These are phyloP conservation scores for Yamadazyma nakazawae DNA, from an alignment of 805 yeast species.

Conservation along the genomic window DNA sequence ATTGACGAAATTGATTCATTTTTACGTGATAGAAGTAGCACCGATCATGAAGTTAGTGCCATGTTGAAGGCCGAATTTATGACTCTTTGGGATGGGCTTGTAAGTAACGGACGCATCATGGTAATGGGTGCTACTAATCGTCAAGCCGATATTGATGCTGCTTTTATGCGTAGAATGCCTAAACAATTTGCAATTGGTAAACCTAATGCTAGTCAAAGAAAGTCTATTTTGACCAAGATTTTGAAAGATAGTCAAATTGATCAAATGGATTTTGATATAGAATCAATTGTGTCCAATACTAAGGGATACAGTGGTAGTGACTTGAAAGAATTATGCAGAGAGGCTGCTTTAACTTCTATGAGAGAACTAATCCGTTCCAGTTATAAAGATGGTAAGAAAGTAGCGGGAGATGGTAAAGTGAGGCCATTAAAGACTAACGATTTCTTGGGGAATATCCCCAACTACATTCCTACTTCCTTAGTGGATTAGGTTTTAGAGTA, in stretches of 20 bases:
- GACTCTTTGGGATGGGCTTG: slow-evolving; percentile 95
- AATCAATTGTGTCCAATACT: slow-evolving; percentile 58
- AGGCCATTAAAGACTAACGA: slow-evolving; percentile 66
- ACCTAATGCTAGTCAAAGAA: slow-evolving; percentile 68
- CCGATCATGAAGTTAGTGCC: slow-evolving; percentile 94
- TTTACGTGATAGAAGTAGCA: slow-evolving; percentile 75
- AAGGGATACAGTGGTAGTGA: slow-evolving; percentile 82
- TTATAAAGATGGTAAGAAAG: slow-evolving; percentile 36
- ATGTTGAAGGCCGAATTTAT: slow-evolving; percentile 93
- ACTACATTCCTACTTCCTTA: slow-evolving; percentile 16
- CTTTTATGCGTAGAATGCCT: slow-evolving; percentile 90
- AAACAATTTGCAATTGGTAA: slow-evolving; percentile 76
- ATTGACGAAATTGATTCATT: slow-evolving; percentile 97
- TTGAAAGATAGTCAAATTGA: slow-evolving; percentile 65
- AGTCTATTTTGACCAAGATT: slow-evolving; percentile 64
- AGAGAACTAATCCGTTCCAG: slow-evolving; percentile 75
- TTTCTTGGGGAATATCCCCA: slow-evolving; percentile 42
- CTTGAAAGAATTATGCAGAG: slow-evolving; percentile 84
- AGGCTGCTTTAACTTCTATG: slow-evolving; percentile 87
- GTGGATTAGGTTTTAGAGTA: not conserved
- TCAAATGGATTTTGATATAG: slow-evolving; percentile 51
- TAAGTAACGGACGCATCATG: slow-evolving; percentile 72
- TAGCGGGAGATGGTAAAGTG: slow-evolving; percentile 30
- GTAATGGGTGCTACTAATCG: slow-evolving; percentile 95
- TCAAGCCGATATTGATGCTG: slow-evolving; percentile 86